Base-by-base conservation (phyloP, 805 yeast genomes). In the Metschnikowia arizonensis region DNA sequence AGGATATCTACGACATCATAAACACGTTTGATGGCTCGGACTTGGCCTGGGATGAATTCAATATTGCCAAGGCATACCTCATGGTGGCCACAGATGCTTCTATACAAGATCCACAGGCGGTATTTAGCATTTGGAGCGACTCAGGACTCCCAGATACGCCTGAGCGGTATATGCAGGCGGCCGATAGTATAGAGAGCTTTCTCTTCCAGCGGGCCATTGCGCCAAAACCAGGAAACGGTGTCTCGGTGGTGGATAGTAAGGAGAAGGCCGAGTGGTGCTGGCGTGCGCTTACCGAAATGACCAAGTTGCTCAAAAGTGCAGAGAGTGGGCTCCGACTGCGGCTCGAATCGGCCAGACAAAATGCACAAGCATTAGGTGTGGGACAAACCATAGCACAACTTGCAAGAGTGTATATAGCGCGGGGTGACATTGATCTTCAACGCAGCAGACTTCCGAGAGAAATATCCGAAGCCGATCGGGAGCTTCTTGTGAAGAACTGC, bases 391-490 rank as follows among this genome's bases (percentile, higher is more conserved):
- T 65, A 24, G 55, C 65, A 10, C 74, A 73, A 46, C 47, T 76
- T 2, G 63, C 76, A 48, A 64, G 72, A 7, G 60, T 77, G 1
- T 53, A 69, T 26, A 72, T 77, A n/a, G 78, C 76, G 26, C 62
- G 82, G 40, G 71, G 79, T 1, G 83, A 78, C 53, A 65, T 77
- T 3, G 82, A 77, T 44, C 53, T 75, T 10, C 81, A 76, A 54
- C 61, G 82, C 45, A 61, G 73, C n/a, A 68, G 64, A 36, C 40
- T 55, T 0, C 58, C 57, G 14, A 48, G 44, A 21, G 64, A 62
- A 8, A 57, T 62, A 19, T 68, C 76, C 0, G 46, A 48, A 2
- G 62, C 63, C 12, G 64, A 65, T 51, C 47, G 48, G 15, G 50
- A 46, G 2, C 54, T 72, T 0, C 57, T 78, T 15, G 45, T 62